Conservation (phyloP, 306 rosid genomes). For the Ormosia emarginata region DNA sequence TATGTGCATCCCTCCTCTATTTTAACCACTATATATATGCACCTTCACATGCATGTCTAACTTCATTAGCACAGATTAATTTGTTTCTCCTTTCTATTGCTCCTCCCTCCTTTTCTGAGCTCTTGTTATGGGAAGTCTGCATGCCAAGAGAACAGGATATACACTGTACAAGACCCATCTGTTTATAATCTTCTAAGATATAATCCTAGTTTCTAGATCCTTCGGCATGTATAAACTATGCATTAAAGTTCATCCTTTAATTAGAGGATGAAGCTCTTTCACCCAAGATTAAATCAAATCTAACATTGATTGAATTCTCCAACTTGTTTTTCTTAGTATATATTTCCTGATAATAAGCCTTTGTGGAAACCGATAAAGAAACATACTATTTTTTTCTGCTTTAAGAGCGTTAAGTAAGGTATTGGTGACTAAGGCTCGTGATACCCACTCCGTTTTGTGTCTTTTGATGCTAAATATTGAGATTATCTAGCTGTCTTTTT, state of each 20-base stretch:
- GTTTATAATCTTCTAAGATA: not conserved
- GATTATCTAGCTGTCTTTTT: not conserved
- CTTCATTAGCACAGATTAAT: not conserved
- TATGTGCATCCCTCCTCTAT: not conserved
- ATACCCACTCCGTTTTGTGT: slow-evolving; percentile 16
- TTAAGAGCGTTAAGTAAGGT: slow-evolving; percentile 32
- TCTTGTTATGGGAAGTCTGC: not conserved
- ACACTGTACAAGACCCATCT: not conserved
- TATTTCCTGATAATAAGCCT: not conserved
- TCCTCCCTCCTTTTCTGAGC: not conserved
- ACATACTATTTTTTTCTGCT: not conserved
- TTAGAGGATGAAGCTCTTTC: not conserved
- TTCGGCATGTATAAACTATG: not conserved
- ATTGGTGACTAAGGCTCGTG: not conserved
- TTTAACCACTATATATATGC: not conserved
- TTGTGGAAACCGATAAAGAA: slow-evolving; percentile 15
- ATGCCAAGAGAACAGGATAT: not conserved
- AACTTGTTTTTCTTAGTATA: not conserved
- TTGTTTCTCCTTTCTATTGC: not conserved
- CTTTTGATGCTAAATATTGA: slow-evolving; percentile 23
- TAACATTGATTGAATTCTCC: not conserved
- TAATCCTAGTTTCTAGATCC: not conserved
- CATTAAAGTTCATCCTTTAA: not conserved
- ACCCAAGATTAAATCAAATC: not conserved
- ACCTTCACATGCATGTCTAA: not conserved